Conservation (phyloP, 2,329 filamentous ascomycete genomes). For the Talaromyces atroroseus region DNA sequence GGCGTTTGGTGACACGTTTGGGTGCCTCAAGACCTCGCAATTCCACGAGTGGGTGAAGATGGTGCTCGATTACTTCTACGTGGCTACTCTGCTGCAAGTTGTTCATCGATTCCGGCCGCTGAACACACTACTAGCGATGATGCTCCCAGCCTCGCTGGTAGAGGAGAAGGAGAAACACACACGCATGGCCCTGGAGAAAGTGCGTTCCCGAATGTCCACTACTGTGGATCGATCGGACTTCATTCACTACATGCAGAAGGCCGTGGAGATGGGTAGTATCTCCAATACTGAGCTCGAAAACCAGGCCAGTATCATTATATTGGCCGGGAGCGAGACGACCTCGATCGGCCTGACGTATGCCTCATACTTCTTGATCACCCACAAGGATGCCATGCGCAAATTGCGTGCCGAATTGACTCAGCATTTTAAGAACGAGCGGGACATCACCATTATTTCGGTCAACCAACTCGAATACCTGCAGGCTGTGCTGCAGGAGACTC, state of each 20-base stretch:
- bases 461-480: constrained; percentile 34
- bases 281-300: neutral
- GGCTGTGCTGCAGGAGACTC: constrained; percentile 39
- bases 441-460: constrained; percentile 34
- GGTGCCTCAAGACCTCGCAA: constrained; percentile 21
- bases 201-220: neutral
- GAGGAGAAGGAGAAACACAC: neutral
- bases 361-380: constrained; percentile 37
- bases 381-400: constrained; percentile 26
- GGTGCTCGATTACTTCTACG: no score
- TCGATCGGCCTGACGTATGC: constrained; percentile 39
- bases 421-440: constrained; percentile 29
- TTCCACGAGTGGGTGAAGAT: neutral
- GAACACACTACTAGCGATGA: neutral
- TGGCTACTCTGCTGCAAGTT: neutral
- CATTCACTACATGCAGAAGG: neutral
- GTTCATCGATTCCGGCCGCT: neutral
- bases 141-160: neutral
- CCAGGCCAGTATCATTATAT: neutral
- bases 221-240: neutral
- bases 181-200: neutral
- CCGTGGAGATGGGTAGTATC: neutral
- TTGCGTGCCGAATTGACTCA: constrained; percentile 37
- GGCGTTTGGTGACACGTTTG: constrained; percentile 36
- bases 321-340: constrained; percentile 35